These are phyloP conservation scores for Triticum dicoccoides DNA, from an alignment of 176 grass and related monocot genomes.

Conservation along the genomic window DNA sequence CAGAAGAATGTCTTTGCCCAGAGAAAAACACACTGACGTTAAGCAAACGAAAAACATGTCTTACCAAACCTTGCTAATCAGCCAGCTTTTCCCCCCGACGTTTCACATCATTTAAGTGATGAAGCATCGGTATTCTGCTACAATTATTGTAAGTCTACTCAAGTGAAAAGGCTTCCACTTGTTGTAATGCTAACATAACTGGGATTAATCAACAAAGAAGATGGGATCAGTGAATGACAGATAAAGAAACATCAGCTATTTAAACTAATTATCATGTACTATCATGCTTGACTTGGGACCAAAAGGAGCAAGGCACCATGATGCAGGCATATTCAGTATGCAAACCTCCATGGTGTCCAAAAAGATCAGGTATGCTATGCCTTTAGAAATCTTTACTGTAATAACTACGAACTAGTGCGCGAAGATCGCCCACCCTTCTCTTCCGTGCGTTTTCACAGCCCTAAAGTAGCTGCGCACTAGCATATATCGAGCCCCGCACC, in stretches of 20 bases:
- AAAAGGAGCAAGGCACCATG: conserved; percentile 22
- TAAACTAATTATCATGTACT: conserved; percentile 26
- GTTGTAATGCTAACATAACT: conserved; percentile 35
- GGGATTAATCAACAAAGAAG: conserved; percentile 50
- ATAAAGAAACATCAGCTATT: neutral
- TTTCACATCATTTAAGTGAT: conserved; percentile 43
- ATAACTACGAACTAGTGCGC: conserved; percentile 32
- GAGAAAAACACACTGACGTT: conserved; percentile 2
- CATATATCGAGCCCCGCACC: conserved; percentile 18
- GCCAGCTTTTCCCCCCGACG: conserved; percentile 11
- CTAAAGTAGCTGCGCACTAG: conserved; percentile 18
- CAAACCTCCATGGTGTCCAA: conserved; percentile 19
- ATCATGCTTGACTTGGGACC: conserved; percentile 31
- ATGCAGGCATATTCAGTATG: conserved; percentile 16
- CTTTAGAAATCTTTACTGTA: conserved; percentile 36
- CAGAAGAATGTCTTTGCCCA: neutral
- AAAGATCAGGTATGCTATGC: conserved; percentile 14
- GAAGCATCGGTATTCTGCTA: conserved; percentile 24
- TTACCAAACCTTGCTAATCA: conserved; percentile 41
- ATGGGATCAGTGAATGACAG: conserved; percentile 8
- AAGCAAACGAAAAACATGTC: conserved; percentile 30
- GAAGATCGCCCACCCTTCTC: conserved; percentile 33
- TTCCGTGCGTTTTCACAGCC: conserved; percentile 30
- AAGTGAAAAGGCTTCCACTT: conserved; percentile 44
- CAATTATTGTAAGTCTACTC: conserved; percentile 40